phyloP scores from a whole-genome alignment of 495 filamentous ascomycete genomes.

The Talaromyces ruber region DNA sequence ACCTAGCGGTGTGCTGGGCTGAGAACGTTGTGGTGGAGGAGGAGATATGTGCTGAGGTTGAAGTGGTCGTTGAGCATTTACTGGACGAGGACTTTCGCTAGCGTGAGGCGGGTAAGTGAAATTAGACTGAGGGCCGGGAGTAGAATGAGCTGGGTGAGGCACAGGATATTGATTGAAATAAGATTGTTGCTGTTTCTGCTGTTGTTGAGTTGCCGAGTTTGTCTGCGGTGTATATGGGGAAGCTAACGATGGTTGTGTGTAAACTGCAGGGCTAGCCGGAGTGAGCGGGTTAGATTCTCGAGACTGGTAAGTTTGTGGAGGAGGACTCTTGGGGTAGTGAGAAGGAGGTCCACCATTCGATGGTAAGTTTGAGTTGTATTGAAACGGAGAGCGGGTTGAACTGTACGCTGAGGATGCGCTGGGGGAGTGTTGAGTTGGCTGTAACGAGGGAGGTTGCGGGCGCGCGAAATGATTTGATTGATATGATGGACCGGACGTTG shows the following conservation, averaged over 20 bases:
- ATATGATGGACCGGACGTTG: slow-evolving; percentile 12
- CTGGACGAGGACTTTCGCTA: slow-evolving; percentile 34
- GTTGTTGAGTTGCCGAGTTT: slow-evolving; percentile 20
- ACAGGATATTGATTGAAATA: slow-evolving; percentile 33
- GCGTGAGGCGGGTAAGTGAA: slow-evolving; percentile 25
- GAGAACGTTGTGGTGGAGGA: slow-evolving; percentile 29
- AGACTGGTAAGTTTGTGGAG: slow-evolving; percentile 27
- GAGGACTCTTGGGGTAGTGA: slow-evolving; percentile 29
- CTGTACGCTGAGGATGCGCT: slow-evolving; percentile 33
- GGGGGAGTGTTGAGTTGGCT: slow-evolving; percentile 30
- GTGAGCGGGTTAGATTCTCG: slow-evolving; percentile 28
- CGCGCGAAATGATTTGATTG: slow-evolving; percentile 22
- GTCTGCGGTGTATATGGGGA: slow-evolving; percentile 28
- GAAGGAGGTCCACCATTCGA: slow-evolving; percentile 24
- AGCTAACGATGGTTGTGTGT: slow-evolving; percentile 22
- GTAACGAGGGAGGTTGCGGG: slow-evolving; percentile 34
- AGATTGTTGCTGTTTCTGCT: slow-evolving; percentile 22
- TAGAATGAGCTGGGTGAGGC: slow-evolving; percentile 40
- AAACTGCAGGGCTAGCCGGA: slow-evolving; percentile 14
- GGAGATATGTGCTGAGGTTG: slow-evolving; percentile 29
- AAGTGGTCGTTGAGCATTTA: slow-evolving; percentile 23
- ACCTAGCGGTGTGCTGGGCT: slow-evolving; percentile 40
- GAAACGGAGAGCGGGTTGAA: slow-evolving; percentile 37
- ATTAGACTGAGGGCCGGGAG: slow-evolving; percentile 28
- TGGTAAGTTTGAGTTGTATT: slow-evolving; percentile 27